A percentile compares a stretch with the other conserved stretches of the same genome.
phyloP scores from a whole-genome alignment of 2,329 filamentous ascomycete genomes.

The Apiospora marii region DNA sequence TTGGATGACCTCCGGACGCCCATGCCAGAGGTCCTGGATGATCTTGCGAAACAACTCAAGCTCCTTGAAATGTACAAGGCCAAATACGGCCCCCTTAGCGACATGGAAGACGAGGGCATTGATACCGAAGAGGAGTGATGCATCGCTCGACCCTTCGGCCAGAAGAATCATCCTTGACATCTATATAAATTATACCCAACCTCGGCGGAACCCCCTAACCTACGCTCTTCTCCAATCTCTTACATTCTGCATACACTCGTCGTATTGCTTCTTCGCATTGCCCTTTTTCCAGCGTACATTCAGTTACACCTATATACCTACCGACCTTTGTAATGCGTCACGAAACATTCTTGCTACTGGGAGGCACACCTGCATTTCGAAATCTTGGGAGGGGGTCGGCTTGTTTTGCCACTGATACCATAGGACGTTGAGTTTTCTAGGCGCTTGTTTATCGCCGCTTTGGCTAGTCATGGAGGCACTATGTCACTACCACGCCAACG shows the following conservation, averaged over 20 bases:
- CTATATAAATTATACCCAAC: conserved; percentile 29
- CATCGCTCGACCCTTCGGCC: too few relatives aligned
- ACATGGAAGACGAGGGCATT: conserved; percentile 43
- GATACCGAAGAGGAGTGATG: conserved; percentile 44
- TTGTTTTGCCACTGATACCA: conserved; percentile 20
- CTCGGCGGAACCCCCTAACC: conserved; percentile 10
- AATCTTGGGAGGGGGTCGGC: background rate
- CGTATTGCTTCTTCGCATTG: conserved; percentile 24
- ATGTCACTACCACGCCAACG: background rate
- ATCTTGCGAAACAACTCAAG: conserved; percentile 66
- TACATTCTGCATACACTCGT: conserved; percentile 24
- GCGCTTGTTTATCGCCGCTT: conserved; percentile 8
- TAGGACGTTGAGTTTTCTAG: conserved; percentile 7
- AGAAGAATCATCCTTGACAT: background rate
- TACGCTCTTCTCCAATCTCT: conserved; percentile 7
- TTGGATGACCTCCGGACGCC: conserved; percentile 79
- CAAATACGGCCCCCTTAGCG: conserved; percentile 55
- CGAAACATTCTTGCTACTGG: conserved; percentile 23
- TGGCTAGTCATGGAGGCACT: background rate
- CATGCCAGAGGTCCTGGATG: conserved; percentile 74
- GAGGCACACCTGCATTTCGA: conserved; percentile 22
- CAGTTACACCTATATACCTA: conserved; percentile 27
- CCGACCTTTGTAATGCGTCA: conserved; percentile 28
- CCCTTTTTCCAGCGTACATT: conserved; percentile 21
- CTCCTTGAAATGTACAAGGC: conserved; percentile 70